Base-by-base conservation (phyloP, 1,139 yeast species). In the Maudiozyma humilis region DNA sequence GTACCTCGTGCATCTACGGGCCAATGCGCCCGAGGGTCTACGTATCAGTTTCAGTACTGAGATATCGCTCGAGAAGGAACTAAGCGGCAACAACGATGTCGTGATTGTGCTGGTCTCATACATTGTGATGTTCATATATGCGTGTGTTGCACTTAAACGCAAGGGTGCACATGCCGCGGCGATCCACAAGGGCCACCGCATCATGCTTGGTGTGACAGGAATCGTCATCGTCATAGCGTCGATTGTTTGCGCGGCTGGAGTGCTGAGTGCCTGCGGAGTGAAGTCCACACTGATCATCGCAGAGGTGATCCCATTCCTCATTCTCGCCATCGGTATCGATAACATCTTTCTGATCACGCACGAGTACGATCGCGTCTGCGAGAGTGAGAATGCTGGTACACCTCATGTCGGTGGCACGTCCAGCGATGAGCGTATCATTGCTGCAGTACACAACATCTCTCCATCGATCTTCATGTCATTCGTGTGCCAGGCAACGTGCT, bases 261-360 rank as follows among this genome's bases (percentile, higher is more conserved):
- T 85, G n/a, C 82, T 86, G 62, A 74, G 95, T 7, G 57, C 76
- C 10, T 51, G 83, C 16, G 94, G 94, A 0, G 65, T 89, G 42
- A 86, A 84, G 56, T 85, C 95, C 0, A 91, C 97, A 0, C 69
- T 91, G 34, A 89, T 91, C 51, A 87, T 91, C 51, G 96, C 97
- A 1, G 97, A 91, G 60, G 97, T 91, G 3, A 91, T 91, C 37
- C 97, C 97, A n/a, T 91, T 91, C 57, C 67, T 91, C 56, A 83
- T 91, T 4, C 70, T 91, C 49, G 98, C 98, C 0, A 81, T 91
- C 45, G 98, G 98, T 14, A 91, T 91, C 23, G 98, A 91, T 64
- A 91, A 91, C 59, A 84, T 91, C 30, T 91, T 89, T 59, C 68
- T 91, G 51, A 76, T 91, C 19, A 82, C 87, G 1, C 91, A 87